These are phyloP conservation scores for Hibiscus tridactylites DNA, from an alignment of 345 rosid species.

Conservation along the genomic window DNA sequence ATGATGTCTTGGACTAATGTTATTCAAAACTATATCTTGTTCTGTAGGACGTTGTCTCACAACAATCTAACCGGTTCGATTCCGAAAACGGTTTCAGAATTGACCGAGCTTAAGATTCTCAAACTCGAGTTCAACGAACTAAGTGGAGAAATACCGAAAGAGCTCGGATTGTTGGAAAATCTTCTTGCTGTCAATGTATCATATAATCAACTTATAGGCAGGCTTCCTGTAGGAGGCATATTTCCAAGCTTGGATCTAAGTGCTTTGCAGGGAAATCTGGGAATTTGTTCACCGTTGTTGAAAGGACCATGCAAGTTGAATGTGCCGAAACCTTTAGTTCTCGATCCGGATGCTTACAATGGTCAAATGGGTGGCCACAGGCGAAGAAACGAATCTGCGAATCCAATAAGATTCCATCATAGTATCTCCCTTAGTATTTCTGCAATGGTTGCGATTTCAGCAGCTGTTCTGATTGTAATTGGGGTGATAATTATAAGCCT, in stretches of 20 bases:
- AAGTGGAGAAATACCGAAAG: slow-evolving; percentile 67
- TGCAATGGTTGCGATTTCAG: slow-evolving; percentile 70
- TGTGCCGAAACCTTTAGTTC: slow-evolving; percentile 79
- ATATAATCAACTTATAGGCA: slow-evolving; percentile 53
- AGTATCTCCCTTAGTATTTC: slow-evolving; percentile 65
- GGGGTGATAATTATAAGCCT: slow-evolving; percentile 59
- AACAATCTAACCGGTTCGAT: slow-evolving; percentile 61
- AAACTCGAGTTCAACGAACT: slow-evolving; percentile 66
- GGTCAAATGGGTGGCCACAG: slow-evolving; percentile 21
- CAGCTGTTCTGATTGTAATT: slow-evolving; percentile 53
- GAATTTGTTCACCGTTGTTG: slow-evolving; percentile 79
- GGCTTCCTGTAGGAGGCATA: slow-evolving; percentile 61
- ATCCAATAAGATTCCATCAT: slow-evolving; percentile 18
- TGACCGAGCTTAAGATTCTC: slow-evolving; percentile 62
- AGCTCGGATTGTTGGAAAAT: slow-evolving; percentile 57
- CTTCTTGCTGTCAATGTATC: slow-evolving; percentile 77
- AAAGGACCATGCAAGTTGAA: slow-evolving; percentile 79
- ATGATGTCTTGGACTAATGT: background rate
- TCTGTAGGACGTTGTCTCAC: slow-evolving; percentile 75
- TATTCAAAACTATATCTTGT: background rate
- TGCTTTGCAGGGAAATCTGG: slow-evolving; percentile 72
- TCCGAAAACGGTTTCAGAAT: slow-evolving; percentile 55
- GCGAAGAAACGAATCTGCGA: slow-evolving; percentile 18
- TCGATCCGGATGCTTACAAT: slow-evolving; percentile 49
- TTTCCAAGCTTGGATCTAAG: slow-evolving; percentile 80